These are phyloP conservation scores for Populus tomentosa DNA, from an alignment of 441 rosid genomes.

Conservation along the genomic window DNA sequence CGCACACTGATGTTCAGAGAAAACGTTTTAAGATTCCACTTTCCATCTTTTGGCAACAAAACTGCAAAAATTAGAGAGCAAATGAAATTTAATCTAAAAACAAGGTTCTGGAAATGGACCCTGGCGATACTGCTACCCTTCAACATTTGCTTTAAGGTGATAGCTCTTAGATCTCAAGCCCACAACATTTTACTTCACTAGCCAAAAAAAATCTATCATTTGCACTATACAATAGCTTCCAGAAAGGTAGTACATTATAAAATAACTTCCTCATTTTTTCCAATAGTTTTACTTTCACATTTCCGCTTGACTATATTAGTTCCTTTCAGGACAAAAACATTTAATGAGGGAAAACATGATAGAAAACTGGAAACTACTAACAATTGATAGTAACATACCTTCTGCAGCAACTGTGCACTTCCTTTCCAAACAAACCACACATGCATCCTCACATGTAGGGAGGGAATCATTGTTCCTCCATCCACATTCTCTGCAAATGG, in stretches of 20 bases:
- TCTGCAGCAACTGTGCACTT: conserved; percentile 76
- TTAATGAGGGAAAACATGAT: neutral
- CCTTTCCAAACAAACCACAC: conserved; percentile 85
- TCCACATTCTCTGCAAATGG: conserved; percentile 77
- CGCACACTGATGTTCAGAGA: neutral
- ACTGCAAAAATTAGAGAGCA: neutral
- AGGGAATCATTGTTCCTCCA: conserved; percentile 59
- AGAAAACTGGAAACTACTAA: neutral
- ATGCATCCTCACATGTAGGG: conserved; percentile 60
- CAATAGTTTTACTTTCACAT: neutral
- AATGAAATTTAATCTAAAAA: no score
- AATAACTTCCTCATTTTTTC: neutral
- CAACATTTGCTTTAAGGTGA: neutral
- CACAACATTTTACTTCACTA: neutral
- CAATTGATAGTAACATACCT: conserved; percentile 40
- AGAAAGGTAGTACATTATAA: neutral
- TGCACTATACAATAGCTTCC: neutral
- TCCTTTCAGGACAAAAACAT: neutral
- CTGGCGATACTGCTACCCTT: neutral
- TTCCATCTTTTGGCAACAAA: neutral
- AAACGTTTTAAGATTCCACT: neutral
- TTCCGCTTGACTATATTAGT: neutral
- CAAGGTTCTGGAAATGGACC: neutral
- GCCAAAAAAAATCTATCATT: neutral
- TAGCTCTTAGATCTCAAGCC: neutral